A percentile compares a stretch with the other conserved stretches of the same genome.
Conservation (phyloP, 1,139 yeast species). For the Kluyveromyces sp. region DNA sequence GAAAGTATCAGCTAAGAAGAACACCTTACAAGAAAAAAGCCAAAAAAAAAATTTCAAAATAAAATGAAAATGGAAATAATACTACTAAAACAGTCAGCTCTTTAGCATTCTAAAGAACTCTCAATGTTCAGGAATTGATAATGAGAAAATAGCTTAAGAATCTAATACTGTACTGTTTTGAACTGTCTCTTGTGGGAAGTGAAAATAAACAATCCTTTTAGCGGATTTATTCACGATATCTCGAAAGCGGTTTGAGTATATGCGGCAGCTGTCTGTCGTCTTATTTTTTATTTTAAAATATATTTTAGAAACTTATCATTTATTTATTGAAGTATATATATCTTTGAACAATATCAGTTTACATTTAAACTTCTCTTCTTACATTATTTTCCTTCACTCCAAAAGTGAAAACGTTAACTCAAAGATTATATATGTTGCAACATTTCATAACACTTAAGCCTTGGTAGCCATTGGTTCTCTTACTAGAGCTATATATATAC, state of each 20-base stretch:
- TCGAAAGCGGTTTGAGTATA: neutral
- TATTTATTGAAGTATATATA: conserved; percentile 4
- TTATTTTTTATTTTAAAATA: neutral
- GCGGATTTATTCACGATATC: neutral
- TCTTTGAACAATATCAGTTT: conserved; percentile 2
- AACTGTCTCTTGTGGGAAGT: too few relatives aligned
- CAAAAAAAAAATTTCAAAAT: neutral
- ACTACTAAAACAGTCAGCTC: neutral
- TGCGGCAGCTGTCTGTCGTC: neutral
- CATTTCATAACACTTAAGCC: neutral
- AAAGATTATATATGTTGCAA: neutral
- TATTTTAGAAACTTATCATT: conserved; percentile 3
- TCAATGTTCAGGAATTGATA: neutral
- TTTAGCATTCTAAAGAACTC: neutral
- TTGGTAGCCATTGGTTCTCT: too few relatives aligned
- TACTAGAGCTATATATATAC: too few relatives aligned
- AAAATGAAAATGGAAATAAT: neutral
- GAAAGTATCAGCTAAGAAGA: neutral
- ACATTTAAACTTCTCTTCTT: neutral
- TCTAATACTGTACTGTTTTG: too few relatives aligned
- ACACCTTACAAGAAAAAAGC: neutral
- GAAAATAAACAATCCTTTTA: too few relatives aligned
- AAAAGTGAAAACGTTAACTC: too few relatives aligned
- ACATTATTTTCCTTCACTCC: too few relatives aligned
- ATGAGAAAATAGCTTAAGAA: too few relatives aligned